Evolutionary conservation across 2,329 filamentous ascomycete genomes (phyloP), one percentile per base, ranked within the genome.

Genomic region (Diaporthe batatas): DNA sequence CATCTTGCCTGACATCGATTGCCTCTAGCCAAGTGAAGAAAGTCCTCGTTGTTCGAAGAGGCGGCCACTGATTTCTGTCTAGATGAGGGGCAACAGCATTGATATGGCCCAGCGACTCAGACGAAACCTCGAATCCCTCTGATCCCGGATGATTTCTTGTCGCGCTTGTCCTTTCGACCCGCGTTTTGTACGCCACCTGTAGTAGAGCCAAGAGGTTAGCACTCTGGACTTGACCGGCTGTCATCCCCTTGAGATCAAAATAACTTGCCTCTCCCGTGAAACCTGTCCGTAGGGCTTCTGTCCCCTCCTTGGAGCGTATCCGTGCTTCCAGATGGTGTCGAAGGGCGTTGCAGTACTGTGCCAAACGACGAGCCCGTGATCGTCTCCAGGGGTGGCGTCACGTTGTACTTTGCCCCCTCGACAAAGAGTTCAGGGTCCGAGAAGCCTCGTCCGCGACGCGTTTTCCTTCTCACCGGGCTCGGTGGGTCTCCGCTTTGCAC

Each of bases 131-230:
- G 78, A 65, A 85, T 84, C 18, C 81, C 81, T 29, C 82, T 79
- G 34, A 84, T 79, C 11, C 81, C 82, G 12, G 77, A 72, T 0
- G 79, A 76, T 77, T 84, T 85, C 77, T 84, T 85, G 21, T 84
- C 81, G 72, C 86, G 85, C 74, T 84, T 83, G 71, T 89, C 86
- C 76, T 88, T 86, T 4, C 84, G 84, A 0, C 83, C 78, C 39
- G 83, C 78, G 76, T 86, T 88, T 32, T 67, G 62, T 32, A 86
- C 81, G 29, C 86, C 85, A 23, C 86, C 87, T 85, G 76, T 25
- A 59, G 67, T 59, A 14, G 21, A 62, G 10, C 14, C 32, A 53
- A 8, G 18, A 23, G 32, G 68, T 73, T 44, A 70, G 57, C 23
- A 51, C 53, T 8, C 14, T 47, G 44, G 32, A 42, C 75, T 86